Conservation (phyloP, 2,329 filamentous ascomycete species). For the Trichoderma pleuroti region DNA sequence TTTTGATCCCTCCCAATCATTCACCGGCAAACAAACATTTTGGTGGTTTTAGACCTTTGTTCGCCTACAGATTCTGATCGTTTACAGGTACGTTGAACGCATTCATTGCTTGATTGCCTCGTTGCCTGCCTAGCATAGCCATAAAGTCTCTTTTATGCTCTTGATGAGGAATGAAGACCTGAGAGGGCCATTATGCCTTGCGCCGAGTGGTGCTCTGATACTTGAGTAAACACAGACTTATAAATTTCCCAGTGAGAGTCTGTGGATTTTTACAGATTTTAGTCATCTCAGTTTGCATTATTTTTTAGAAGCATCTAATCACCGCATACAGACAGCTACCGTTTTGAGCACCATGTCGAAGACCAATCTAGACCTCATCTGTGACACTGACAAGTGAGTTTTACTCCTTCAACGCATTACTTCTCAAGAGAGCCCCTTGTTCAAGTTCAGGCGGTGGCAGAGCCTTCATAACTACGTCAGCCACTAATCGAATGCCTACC, state of each 20-base stretch:
- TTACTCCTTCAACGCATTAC: background rate
- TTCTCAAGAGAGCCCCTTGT: background rate
- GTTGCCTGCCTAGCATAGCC: background rate
- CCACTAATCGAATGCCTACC: background rate
- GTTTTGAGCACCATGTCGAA: conserved; percentile 23
- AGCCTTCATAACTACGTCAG: background rate
- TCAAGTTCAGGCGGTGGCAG: background rate
- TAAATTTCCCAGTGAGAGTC: background rate
- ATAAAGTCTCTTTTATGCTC: background rate
- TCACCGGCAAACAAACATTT: background rate
- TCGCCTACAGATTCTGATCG: background rate
- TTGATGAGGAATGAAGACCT: background rate
- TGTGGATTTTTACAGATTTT: background rate
- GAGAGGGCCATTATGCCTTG: background rate
- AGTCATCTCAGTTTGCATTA: too few species aligned
- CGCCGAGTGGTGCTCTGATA: background rate
- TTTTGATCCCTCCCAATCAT: background rate
- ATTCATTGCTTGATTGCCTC: background rate
- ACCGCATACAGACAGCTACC: background rate
- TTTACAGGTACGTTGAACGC: background rate
- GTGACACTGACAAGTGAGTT: conserved; percentile 53
- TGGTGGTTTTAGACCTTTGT: background rate
- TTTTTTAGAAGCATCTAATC: background rate
- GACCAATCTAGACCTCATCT: conserved; percentile 50
- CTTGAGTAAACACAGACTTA: background rate